These are phyloP conservation scores for Marchantia paleacea DNA, from an alignment of 225 moss, liverwort and hornwort species.

Conservation along the genomic window DNA sequence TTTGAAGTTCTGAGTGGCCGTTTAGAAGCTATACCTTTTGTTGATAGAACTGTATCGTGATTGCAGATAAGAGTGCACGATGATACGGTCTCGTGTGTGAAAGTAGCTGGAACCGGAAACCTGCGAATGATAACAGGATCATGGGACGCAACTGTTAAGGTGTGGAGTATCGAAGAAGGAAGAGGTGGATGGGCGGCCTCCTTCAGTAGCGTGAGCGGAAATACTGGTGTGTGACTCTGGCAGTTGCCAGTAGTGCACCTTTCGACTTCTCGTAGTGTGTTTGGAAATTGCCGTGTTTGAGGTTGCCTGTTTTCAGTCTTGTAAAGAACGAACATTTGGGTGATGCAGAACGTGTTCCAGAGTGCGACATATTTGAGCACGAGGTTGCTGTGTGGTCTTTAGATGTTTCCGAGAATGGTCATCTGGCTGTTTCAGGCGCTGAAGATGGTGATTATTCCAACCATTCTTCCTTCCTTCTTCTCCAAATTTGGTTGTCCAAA, in stretches of 20 bases:
- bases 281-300: not conserved
- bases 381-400: slow-evolving; percentile 93
- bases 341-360: slow-evolving; percentile 54
- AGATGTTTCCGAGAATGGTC: slow-evolving; percentile 63
- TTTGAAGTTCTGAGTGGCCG: not conserved
- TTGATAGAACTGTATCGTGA: not conserved
- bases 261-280: not conserved
- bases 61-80: slow-evolving; percentile 93
- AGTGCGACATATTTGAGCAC: slow-evolving; percentile 81
- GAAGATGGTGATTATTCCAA: slow-evolving; percentile 65
- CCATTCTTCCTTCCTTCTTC: not conserved
- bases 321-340: not conserved
- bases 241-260: not conserved
- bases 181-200: slow-evolving; percentile 72
- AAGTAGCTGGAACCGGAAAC: slow-evolving; percentile 58
- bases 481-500: not conserved
- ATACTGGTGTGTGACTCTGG: slow-evolving; percentile 46
- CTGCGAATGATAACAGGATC: slow-evolving; percentile 89
- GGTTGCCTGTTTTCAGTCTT: not conserved
- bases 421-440: slow-evolving; percentile 78
- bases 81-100: slow-evolving; percentile 89
- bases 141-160: slow-evolving; percentile 92
- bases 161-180: slow-evolving; percentile 94
- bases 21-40: not conserved
- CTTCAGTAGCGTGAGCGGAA: slow-evolving; percentile 38